Percentiles rank a stretch among this genome's conserved stretches.
Evolutionary conservation across 73 alveolate species (phyloP).

Genomic region (Tetrahymena thermophila): DNA sequence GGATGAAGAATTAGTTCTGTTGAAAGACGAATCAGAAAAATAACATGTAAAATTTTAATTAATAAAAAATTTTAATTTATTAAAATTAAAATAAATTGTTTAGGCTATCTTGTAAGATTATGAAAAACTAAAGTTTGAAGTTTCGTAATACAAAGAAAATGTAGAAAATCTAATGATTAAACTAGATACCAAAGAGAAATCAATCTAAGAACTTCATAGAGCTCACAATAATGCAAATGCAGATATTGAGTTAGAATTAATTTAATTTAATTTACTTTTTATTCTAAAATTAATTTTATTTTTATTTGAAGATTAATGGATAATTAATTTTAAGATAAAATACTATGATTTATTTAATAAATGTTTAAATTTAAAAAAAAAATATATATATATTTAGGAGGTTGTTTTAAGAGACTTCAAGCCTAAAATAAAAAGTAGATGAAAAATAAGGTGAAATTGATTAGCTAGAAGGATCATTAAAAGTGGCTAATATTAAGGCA

Average conservation of each 20-base stretch:
- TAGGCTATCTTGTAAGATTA: background rate
- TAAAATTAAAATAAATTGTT: background rate
- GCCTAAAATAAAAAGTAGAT: background rate
- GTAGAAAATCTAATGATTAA: background rate
- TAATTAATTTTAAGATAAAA: too few relatives aligned
- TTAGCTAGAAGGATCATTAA: background rate
- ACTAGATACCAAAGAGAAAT: background rate
- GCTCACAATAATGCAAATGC: background rate
- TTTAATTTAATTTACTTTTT: background rate
- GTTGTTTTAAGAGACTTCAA: background rate
- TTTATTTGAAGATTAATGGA: too few relatives aligned
- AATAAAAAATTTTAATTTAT: background rate
- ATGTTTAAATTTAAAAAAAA: background rate
- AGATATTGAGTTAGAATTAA: background rate
- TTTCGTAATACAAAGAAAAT: background rate
- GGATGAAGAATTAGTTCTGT: background rate
- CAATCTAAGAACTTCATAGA: background rate
- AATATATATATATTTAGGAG: background rate
- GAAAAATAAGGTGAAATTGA: background rate
- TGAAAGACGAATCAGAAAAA: background rate
- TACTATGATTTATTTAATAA: too few relatives aligned
- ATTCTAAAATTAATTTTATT: too few relatives aligned
- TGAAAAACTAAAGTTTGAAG: background rate
- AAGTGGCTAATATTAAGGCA: background rate
- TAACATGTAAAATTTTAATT: background rate